Percentiles rank a stretch among this genome's conserved stretches.
These are phyloP conservation scores for Aspergillus baeticus DNA, from an alignment of 495 filamentous ascomycete genomes.

Conservation along the genomic window DNA sequence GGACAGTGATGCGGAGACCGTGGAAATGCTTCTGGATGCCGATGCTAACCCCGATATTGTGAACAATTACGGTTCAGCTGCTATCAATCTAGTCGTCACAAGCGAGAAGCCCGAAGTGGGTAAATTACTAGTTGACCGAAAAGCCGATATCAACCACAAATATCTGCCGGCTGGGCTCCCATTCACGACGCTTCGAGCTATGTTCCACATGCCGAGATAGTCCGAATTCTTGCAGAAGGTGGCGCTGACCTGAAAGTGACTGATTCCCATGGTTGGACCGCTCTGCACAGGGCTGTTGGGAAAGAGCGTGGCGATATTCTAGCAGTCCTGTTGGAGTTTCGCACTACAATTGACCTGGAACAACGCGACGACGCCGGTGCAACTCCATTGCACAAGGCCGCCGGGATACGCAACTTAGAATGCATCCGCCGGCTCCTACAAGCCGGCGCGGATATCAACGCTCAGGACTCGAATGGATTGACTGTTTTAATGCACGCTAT, in stretches of 20 bases:
- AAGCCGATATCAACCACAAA: background rate
- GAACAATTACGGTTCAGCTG: background rate
- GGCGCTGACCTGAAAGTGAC: background rate
- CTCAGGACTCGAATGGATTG: background rate
- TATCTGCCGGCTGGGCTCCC: background rate
- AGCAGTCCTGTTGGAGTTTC: background rate
- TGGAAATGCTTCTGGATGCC: background rate
- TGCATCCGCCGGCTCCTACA: background rate
- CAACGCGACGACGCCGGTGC: background rate
- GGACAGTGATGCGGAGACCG: background rate
- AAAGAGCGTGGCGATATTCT: background rate
- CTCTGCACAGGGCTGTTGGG: background rate
- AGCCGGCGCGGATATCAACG: slow-evolving; percentile 1
- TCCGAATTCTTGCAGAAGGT: background rate
- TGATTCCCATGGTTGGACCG: background rate
- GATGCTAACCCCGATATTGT: background rate
- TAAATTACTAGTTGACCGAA: background rate
- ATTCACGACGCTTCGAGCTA: background rate
- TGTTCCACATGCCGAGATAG: background rate
- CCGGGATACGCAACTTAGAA: background rate
- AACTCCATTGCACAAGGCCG: background rate
- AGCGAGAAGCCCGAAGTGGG: background rate
- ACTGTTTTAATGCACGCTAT: background rate
- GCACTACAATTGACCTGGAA: background rate
- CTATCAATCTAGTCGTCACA: background rate